Conservation (phyloP, 1,284 basidiomycete species). For the Trichosporon coremiiforme region DNA sequence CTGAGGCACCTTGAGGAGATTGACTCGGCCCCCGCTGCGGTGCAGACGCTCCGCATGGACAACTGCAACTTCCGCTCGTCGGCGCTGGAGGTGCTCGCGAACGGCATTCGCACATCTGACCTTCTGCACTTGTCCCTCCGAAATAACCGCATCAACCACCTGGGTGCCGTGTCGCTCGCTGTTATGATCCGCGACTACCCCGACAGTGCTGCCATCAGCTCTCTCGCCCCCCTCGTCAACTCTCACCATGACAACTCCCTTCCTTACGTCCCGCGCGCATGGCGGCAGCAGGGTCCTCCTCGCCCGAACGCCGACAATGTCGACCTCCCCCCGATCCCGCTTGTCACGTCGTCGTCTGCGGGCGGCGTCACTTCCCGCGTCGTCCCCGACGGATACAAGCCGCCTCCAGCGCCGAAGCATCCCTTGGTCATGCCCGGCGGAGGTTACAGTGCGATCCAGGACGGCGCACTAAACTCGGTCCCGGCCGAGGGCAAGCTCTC, state of each 20-base stretch:
- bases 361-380: constrained; percentile 77
- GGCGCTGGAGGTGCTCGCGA: constrained; percentile 74
- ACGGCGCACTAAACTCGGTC: constrained; percentile 32
- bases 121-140: constrained; percentile 83
- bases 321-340: constrained; percentile 49
- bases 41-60: constrained; percentile 79
- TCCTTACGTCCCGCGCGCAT: constrained; percentile 68
- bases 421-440: constrained; percentile 44
- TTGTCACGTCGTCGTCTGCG: constrained; percentile 72
- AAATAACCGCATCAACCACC: constrained; percentile 76
- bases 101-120: constrained; percentile 76
- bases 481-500: constrained; percentile 41
- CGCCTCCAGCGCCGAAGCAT: constrained; percentile 43
- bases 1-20: constrained; percentile 39
- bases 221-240: constrained; percentile 53
- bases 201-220: constrained; percentile 60
- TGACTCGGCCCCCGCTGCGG: constrained; percentile 36
- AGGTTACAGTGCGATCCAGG: constrained; percentile 44
- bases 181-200: constrained; percentile 95
- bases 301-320: constrained; percentile 28
- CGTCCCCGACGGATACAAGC: constrained; percentile 53
- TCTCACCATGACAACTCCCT: constrained; percentile 63
- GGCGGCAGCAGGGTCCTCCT: constrained; percentile 21
- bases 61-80: constrained; percentile 73
- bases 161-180: constrained; percentile 85